Conservation (phyloP, 495 filamentous ascomycete genomes). For the Penicillium angulare region DNA sequence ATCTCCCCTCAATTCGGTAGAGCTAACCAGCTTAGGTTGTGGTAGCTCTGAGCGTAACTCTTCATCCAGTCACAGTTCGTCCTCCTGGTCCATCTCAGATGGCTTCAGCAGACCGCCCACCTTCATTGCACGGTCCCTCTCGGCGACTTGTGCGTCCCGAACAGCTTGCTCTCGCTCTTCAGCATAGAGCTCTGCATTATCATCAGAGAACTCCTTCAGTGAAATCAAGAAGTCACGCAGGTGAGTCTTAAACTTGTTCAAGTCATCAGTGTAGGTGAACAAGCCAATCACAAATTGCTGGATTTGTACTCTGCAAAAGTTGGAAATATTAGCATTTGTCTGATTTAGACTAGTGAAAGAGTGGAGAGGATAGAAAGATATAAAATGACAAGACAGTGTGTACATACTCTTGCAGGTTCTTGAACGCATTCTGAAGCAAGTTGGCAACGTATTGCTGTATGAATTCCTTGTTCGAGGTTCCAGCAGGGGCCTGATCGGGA, state of each 20-base stretch:
- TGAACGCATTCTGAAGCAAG: constrained; percentile 87
- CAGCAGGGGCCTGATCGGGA: constrained; percentile 73
- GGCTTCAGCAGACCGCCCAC: constrained; percentile 91
- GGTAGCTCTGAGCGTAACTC: constrained; percentile 61
- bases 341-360: background rate
- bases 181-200: constrained; percentile 83
- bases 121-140: constrained; percentile 84
- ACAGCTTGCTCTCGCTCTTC: constrained; percentile 88
- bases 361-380: too few relatives aligned
- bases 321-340: constrained; percentile 38
- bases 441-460: constrained; percentile 79
- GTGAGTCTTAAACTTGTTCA: constrained; percentile 87
- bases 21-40: constrained; percentile 13
- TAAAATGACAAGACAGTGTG: too few relatives aligned
- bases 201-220: constrained; percentile 88
- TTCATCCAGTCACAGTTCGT: constrained; percentile 83
- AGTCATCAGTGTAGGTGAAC: constrained; percentile 76
- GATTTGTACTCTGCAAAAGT: constrained; percentile 74
- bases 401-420: constrained; percentile 77
- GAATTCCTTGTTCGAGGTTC: constrained; percentile 88
- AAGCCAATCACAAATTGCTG: constrained; percentile 81
- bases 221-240: constrained; percentile 97
- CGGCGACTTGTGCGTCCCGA: constrained; percentile 72
- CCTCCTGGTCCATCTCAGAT: constrained; percentile 85
- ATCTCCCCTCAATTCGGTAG: constrained; percentile 5